Percentiles rank a stretch among this genome's conserved stretches.
Evolutionary conservation across 1,139 yeast genomes (phyloP).

Genomic region (Geotrichum bryndzae): DNA sequence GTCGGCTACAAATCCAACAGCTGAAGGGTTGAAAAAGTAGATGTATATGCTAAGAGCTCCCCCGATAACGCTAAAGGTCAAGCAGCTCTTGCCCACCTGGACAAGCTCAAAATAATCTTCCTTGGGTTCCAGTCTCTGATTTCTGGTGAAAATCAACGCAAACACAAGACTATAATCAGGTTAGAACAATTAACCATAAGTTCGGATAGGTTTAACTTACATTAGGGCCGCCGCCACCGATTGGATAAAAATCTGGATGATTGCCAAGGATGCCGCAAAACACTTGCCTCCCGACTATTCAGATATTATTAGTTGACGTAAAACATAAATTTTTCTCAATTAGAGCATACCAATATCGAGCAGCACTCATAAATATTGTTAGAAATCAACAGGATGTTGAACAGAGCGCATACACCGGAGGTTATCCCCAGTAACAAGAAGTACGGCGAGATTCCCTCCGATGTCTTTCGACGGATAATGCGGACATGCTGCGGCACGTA

Average conservation of each 20-base stretch:
- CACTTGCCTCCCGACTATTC: slow-evolving; percentile 51
- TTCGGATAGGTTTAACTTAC: slow-evolving; percentile 46
- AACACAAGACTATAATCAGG: slow-evolving; percentile 19
- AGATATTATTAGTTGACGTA: slow-evolving; percentile 20
- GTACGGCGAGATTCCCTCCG: slow-evolving; percentile 75
- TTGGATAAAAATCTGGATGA: slow-evolving; percentile 66
- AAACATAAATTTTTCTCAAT: slow-evolving; percentile 53
- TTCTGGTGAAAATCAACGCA: slow-evolving; percentile 21
- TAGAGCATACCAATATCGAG: slow-evolving; percentile 17
- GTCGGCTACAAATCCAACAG: slow-evolving; percentile 18
- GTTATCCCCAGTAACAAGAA: slow-evolving; percentile 68
- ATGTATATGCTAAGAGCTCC: slow-evolving; percentile 25
- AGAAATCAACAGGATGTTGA: slow-evolving; percentile 61
- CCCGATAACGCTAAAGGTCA: slow-evolving; percentile 25
- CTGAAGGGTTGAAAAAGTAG: slow-evolving; percentile 17
- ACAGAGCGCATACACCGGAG: slow-evolving; percentile 63
- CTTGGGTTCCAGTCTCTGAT: slow-evolving; percentile 24
- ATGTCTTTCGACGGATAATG: slow-evolving; percentile 52
- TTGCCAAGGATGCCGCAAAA: slow-evolving; percentile 59
- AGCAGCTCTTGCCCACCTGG: slow-evolving; percentile 24
- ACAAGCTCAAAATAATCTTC: slow-evolving; percentile 25
- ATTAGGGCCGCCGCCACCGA: slow-evolving; percentile 59
- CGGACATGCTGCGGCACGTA: slow-evolving; percentile 72
- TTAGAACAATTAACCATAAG: slow-evolving; percentile 19
- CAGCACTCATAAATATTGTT: slow-evolving; percentile 37